Evolutionary conservation across 1,284 basidiomycete species (phyloP).

Genomic region (Neonothopanus nambi): DNA sequence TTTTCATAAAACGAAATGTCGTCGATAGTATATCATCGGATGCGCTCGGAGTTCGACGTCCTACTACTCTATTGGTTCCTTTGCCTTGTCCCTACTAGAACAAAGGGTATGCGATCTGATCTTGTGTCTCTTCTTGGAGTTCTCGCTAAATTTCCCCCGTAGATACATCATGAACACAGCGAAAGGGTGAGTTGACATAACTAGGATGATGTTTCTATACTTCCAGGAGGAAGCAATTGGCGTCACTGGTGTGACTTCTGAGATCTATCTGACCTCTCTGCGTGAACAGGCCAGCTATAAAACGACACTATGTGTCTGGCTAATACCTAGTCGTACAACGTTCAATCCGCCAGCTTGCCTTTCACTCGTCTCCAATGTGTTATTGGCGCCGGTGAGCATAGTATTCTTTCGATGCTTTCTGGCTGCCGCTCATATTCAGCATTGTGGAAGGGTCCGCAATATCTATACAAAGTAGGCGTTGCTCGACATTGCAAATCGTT

Average conservation of each 20-base stretch:
- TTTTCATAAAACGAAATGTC: too few relatives aligned
- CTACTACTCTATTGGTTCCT: too few relatives aligned
- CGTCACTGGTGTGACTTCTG: conserved; percentile 7
- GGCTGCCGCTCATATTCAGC: background rate
- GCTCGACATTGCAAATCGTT: background rate
- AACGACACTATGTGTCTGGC: background rate
- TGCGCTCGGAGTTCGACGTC: too few relatives aligned
- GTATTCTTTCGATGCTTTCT: conserved; percentile 5
- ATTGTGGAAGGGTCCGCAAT: conserved; percentile 46
- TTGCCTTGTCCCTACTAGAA: too few relatives aligned
- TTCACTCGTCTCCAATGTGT: conserved; percentile 34
- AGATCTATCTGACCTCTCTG: background rate
- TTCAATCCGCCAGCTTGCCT: background rate
- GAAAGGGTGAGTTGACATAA: too few relatives aligned
- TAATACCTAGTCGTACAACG: background rate
- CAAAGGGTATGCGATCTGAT: too few relatives aligned
- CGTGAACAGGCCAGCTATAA: conserved; percentile 3
- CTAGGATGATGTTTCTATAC: background rate
- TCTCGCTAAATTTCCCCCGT: too few relatives aligned
- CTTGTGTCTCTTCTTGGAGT: too few relatives aligned
- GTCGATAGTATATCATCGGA: too few relatives aligned
- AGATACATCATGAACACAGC: too few relatives aligned
- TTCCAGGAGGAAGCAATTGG: conserved; percentile 9
- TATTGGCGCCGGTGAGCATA: conserved; percentile 43
- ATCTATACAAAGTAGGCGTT: conserved; percentile 45